Percentiles rank a stretch among this genome's conserved stretches.
These are phyloP conservation scores for Cryptomeria japonica DNA, from an alignment of 75 land plant species.

Conservation along the genomic window DNA sequence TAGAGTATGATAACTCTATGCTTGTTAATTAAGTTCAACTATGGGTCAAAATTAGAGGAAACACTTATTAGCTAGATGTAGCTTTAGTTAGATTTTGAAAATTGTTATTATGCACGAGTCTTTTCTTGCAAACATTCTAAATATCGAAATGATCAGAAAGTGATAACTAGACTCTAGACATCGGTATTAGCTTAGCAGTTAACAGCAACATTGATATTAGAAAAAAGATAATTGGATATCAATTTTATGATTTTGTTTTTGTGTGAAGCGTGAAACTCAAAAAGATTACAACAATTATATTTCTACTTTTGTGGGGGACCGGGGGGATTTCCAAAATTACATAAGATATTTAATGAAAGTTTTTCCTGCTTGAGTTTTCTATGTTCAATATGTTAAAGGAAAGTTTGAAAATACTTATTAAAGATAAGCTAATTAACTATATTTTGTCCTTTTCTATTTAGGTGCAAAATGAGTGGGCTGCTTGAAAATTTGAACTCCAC, in stretches of 20 bases:
- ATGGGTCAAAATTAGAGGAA: neutral
- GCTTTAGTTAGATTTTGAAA: neutral
- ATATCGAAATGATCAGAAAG: neutral
- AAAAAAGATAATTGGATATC: neutral
- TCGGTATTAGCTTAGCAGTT: no score
- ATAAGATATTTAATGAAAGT: neutral
- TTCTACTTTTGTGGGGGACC: neutral
- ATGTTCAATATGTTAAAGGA: neutral
- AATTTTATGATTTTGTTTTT: neutral
- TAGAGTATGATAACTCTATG: neutral
- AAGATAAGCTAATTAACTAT: neutral
- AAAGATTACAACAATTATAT: neutral
- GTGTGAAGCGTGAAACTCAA: neutral
- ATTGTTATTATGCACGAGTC: neutral
- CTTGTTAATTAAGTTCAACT: neutral
- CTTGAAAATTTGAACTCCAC: slow-evolving; percentile 13
- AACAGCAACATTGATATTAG: neutral
- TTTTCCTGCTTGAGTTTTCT: neutral
- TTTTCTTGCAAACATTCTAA: neutral
- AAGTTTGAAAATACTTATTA: neutral
- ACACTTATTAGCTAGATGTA: neutral
- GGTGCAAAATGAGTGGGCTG: slow-evolving; percentile 28
- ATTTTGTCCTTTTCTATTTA: slow-evolving; percentile 13
- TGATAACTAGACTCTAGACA: neutral
- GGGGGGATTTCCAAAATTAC: neutral